Base-by-base conservation (phyloP, 2,329 filamentous ascomycete genomes). In the Alternaria brassicicola region DNA sequence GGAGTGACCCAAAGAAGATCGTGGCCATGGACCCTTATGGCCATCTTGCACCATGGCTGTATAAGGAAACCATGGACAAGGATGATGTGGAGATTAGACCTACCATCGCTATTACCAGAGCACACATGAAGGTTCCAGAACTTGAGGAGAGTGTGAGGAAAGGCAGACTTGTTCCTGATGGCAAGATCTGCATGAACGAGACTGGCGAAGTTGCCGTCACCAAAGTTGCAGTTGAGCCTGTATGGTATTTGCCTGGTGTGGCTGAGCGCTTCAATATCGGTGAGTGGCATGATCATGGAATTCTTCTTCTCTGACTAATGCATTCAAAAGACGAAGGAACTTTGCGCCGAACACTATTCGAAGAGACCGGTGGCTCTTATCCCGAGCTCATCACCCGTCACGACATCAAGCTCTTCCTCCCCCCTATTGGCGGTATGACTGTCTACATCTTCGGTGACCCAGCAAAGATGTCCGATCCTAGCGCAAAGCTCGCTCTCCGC, bases 401-500 rank as follows among this genome's bases (percentile, higher is more conserved):
- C 42, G 95, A 98, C 73, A 93, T 98, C 79, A 98, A 99, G 79
- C 82, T 97, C 42, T 99, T 98, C 80, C 81, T 98, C 42, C 95
- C 95, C 30, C 95, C 95, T 4, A 98, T 99, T 75, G 95, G 93
- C 56, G 95, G 94, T 8, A 81, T 98, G 66, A 98, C 95, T 0
- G 95, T 98, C 8, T 98, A 99, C 80, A 95, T 92, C 78, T 99
- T 99, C 75, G 95, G 95, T 42, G 93, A 97, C 68, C 93, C 93
- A 19, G 91, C 91, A 52, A 96, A 95, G 75, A 95, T 98, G 87
- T 91, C 92, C 5, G 91, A 98, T 74, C 89, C 92, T 45, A 91
- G 89, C 52, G 89, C 88, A 55, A 87, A 86, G 60, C 83, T 98
- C 39, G 92, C 95, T 13, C 83, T 98, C 58, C 88, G 95, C 66